Evolutionary conservation across 768 basidiomycete genomes (phyloP), one percentile per base, ranked within the genome.

Genomic region (Boletus sensibilis): DNA sequence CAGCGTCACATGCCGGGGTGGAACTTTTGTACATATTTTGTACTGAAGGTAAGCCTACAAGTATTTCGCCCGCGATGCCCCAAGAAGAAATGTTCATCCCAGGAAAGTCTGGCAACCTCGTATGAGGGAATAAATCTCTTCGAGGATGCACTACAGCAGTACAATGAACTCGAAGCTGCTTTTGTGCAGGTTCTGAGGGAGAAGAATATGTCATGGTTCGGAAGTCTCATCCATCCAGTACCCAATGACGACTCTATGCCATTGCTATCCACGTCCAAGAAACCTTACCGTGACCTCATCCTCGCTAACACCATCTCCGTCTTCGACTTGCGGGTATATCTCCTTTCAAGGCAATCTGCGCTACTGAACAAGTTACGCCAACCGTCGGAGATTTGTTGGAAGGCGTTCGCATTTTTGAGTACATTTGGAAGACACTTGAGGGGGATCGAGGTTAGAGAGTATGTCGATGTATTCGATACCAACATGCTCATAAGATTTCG

Each of bases 21-120:
- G 97, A 97, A 97, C 68, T 99, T 97, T 68, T 95, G 94, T 70
- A 94, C 90, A 0, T 98, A 95, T 76, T 98, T 98, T 72, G 85
- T 94, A 49, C 78, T 95, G 37, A 99, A 98, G 85, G 96, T 93
- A 52, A 54, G 78, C 50, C n/a, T 49, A 56, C 51, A 51, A 53
- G 38, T 42, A 50, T 27, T 25, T 31, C 29, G 40, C 43, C 21
- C 2, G 29, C 31, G 35, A 49, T 25, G 2, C n/a, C 40, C 13
- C 25, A 27, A 40, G 38, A 45, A 46, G 21, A 54, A 63, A 37
- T n/a, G 34, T 50, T 60, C 5, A 38, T 54, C 44, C 48, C 65
- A 98, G 96, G 97, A 98, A 84, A 94, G 90, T 58, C 77, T 99
- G 33, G 94, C 97, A 6, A 82, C 79, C 54, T 96, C 95, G 0